Percentiles rank a stretch among this genome's conserved stretches.
Evolutionary conservation across 2,329 filamentous ascomycete genomes (phyloP).

Genomic region (Claviceps sorghi): DNA sequence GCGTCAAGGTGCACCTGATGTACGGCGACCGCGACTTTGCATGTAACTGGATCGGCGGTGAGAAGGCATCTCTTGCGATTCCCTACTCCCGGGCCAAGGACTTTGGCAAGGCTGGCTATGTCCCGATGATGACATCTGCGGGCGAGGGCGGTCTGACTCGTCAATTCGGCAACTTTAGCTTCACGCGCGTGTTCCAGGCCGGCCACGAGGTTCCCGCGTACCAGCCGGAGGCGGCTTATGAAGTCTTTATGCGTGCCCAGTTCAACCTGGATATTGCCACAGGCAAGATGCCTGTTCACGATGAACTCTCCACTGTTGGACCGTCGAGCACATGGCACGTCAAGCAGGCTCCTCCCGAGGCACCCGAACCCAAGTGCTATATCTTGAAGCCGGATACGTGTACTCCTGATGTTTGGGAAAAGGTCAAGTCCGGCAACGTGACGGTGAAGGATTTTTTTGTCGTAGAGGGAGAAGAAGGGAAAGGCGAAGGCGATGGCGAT

Average conservation of each 20-base stretch:
- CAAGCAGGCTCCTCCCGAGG: conserved; percentile 32
- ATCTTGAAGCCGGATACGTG: conserved; percentile 42
- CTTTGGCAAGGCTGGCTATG: conserved; percentile 53
- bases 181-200: conserved; percentile 50
- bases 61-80: conserved; percentile 51
- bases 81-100: conserved; percentile 29
- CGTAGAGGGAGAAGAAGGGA: conserved; percentile 2
- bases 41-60: conserved; percentile 54
- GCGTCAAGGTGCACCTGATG: conserved; percentile 55
- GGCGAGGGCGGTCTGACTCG: conserved; percentile 53
- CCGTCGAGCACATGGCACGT: conserved; percentile 45
- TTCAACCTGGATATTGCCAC: conserved; percentile 38
- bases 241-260: conserved; percentile 45
- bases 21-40: conserved; percentile 50
- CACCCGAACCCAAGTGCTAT: conserved; percentile 42
- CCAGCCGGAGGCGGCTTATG: conserved; percentile 41
- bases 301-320: conserved; percentile 34
- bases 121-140: conserved; percentile 49
- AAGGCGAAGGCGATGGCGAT: neutral
- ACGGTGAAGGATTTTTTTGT: conserved; percentile 28
- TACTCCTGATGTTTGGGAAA: conserved; percentile 34
- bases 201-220: conserved; percentile 48
- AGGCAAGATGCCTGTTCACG: conserved; percentile 35
- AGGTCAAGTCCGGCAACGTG: conserved; percentile 35
- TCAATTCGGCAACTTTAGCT: conserved; percentile 59